Base-by-base conservation (phyloP, 495 filamentous ascomycete genomes). In the Lindgomyces ingoldianus region DNA sequence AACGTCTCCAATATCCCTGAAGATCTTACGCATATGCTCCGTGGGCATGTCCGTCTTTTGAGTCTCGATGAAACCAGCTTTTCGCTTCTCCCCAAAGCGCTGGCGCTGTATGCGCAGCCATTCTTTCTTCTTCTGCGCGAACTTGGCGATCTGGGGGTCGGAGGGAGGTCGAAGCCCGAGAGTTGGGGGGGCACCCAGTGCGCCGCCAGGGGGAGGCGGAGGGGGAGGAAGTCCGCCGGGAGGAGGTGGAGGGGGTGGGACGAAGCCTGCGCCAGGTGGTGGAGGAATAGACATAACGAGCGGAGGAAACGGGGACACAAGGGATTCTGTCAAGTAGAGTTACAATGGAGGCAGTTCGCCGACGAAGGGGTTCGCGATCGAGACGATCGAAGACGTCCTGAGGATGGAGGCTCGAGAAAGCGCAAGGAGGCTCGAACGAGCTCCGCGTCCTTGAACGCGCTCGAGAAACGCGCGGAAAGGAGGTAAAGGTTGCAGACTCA, bases 31-130 rank as follows among this genome's bases (percentile, higher is more conserved):
- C 72, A 98, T 74, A 86, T 99, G 95, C 80, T 98, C 93, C 3
- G 93, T 91, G 0, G 95, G 95, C 93, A 99, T 96, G 73, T 99
- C 95, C 8, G 91, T 91, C 82, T 99, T 99, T 74, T 98, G 92
- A 21, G 92, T 96, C 75, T 98, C 93, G 6, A 98, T 90, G 67
- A 95, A 97, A 2, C 95, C 95, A 4, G 87, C 91, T 77, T 96
- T 97, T 57, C 94, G 82, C 82, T 96, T 97, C 82, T 99, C 95
- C 51, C 91, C 90, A 68, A 98, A 99, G 47, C 95, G 88, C 73
- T 91, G 93, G 70, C 91, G 86, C 79, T 97, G 93, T 71, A 82
- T 85, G 52, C 94, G 89, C 74, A 97, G 81, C 95, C 95, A 99
- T 86, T 97, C 91, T 75, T 92, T 95, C 83, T 97, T 98, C 83